Evolutionary conservation across 345 rosid species (phyloP), one percentile per base, ranked within the genome.

Genomic region (Anastatica hierochuntica): DNA sequence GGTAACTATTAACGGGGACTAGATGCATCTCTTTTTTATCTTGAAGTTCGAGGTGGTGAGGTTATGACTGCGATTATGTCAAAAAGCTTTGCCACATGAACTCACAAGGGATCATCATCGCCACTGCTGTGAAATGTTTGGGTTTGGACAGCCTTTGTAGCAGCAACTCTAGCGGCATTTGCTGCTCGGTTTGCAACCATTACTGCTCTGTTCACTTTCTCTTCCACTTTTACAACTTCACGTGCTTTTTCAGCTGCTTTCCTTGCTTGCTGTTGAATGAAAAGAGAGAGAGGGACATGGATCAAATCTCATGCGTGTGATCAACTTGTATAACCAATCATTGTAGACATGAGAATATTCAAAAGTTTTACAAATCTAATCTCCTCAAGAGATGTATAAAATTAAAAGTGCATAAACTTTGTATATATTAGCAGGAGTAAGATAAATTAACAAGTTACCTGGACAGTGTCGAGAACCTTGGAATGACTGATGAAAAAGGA

Each of bases 401-500:
- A n/a, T n/a, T n/a, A n/a, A n/a, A n/a, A n/a, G n/a, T n/a, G n/a
- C n/a, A n/a, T n/a, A n/a, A 17, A 35, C 27, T 24, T 50, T 7
- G 35, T 51, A 34, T 24, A 44, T 52, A 16, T 34, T 18, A 24
- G 48, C 43, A 47, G 29, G 41, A 38, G 34, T 38, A 20, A 20
- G 62, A 23, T 21, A 23, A 23, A 41, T 7, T 24, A 43, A 36
- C 27, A 36, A 45, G 31, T 29, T 66, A 92, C 97, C 98, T 88
- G 96, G 14, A 85, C 98, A 1, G 80, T 79, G 65, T 83, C 78
- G 18, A 88, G 83, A 41, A 92, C 90, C 75, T 81, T 88, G 68
- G 98, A 79, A 68, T 92, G 94, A 72, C 78, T 69, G 49, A 92
- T 94, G 52, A 79, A 90, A 10, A 85, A 73, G 11, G 90, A 80